Evolutionary conservation across 2,329 filamentous ascomycete genomes (phyloP).

Genomic region (Pseudogymnoascus sp.): DNA sequence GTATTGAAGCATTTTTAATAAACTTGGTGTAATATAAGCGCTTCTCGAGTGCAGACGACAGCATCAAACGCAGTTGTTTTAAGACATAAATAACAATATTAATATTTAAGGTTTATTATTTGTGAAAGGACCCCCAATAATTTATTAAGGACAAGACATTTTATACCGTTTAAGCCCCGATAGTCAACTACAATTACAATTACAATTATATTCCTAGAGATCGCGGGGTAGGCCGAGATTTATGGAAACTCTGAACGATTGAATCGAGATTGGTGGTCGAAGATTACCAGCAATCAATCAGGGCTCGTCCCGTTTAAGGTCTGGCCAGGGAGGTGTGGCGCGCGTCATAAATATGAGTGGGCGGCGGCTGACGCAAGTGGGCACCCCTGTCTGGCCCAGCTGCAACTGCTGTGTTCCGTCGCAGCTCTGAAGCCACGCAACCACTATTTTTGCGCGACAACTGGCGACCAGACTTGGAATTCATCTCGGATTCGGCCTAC

Average conservation of each 20-base stretch:
- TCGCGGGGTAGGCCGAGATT: neutral
- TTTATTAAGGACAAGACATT: neutral
- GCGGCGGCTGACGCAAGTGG: conserved; percentile 1
- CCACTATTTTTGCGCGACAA: neutral
- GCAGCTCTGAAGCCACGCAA: conserved; percentile 9
- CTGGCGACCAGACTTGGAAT: neutral
- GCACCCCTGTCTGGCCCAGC: neutral
- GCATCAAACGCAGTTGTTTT: too few relatives aligned
- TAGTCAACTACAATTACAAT: neutral
- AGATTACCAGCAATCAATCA: neutral
- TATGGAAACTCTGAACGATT: neutral
- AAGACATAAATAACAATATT: neutral
- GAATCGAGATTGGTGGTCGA: neutral
- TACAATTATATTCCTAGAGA: neutral
- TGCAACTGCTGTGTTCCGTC: neutral
- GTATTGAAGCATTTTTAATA: neutral
- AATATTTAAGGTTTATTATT: neutral
- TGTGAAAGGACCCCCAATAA: neutral
- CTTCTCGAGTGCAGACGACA: neutral
- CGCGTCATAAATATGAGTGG: conserved; percentile 4
- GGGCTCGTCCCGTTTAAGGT: neutral
- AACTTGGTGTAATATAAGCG: too few relatives aligned
- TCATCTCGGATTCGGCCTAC: neutral
- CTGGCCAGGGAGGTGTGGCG: neutral
- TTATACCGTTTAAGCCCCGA: neutral